Base-by-base conservation (phyloP, 805 yeast species). In the Lipomyces spencermartinsiae region DNA sequence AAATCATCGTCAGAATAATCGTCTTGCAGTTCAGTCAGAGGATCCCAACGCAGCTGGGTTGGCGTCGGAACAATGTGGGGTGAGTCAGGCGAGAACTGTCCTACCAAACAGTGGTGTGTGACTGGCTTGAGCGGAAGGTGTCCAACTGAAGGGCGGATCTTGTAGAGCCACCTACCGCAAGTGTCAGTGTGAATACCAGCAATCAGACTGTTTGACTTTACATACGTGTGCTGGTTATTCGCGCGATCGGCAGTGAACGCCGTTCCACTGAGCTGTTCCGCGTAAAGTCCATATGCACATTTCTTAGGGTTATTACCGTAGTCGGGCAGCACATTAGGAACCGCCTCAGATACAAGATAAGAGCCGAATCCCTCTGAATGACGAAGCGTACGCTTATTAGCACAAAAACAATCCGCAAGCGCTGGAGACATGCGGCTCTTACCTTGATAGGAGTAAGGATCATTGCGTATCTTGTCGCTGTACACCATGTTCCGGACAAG, bases 201-300 rank as follows among this genome's bases (percentile, higher is more conserved):
- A 39, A 39, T 14, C 12, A 39, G 2, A 12, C 16, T 1, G 12
- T n/a, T n/a, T 3, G n/a, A 39, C 16, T 39, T 12, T 25, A 54
- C 25, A 8, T 25, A 54, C 57, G 74, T 59, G 56, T 74, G 76
- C 58, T 71, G 66, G 67, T 74, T 74, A 57, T 66, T 64, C 29
- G 67, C 61, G 49, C 76, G 43, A 7, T 76, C 76, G 29, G 75
- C 76, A 29, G 75, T 74, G 58, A 75, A 75, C 9, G 77, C 77
- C 0, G 77, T 74, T 4, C 77, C 77, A 4, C 77, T 74, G 12
- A 75, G 59, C 67, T 75, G 74, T 64, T 75, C 77, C 16, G 77
- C 74, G 54, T 73, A 75, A 37, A 75, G 75, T 1, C 77, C 77
- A 31, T 64, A 61, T 39, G 49, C 49, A 39, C 49, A 39, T 39